phyloP scores from a whole-genome alignment of 345 rosid genomes.

The Eucalyptus curtisii region DNA sequence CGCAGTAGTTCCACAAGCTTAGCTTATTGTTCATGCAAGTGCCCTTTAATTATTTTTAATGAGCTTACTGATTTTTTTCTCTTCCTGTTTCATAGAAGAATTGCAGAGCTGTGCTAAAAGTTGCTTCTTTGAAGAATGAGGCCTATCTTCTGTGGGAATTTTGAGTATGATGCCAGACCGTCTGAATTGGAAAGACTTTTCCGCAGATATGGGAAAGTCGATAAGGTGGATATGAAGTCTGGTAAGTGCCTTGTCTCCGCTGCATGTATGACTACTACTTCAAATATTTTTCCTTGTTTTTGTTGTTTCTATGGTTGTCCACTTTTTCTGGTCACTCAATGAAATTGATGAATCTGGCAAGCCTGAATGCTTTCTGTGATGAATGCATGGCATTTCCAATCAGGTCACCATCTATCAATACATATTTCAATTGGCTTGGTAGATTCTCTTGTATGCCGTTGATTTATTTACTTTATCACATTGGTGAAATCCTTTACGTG shows the following conservation, averaged over 20 bases:
- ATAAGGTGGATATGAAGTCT: conserved; percentile 91
- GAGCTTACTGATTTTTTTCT: not conserved
- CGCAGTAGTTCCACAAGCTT: not conserved
- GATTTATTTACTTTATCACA: not conserved
- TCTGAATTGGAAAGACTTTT: conserved; percentile 82
- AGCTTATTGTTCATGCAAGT: not conserved
- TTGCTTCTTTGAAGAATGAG: conserved; percentile 23
- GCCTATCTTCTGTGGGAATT: conserved; percentile 90
- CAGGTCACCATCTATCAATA: not conserved
- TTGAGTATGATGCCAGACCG: conserved; percentile 86
- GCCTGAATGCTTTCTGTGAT: not conserved
- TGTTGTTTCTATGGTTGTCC: not conserved
- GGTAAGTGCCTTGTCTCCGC: conserved; percentile 29
- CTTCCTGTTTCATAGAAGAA: not conserved
- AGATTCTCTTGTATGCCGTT: not conserved
- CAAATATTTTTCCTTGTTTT: not conserved
- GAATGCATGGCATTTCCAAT: not conserved
- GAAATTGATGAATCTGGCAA: not conserved
- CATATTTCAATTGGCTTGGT: not conserved
- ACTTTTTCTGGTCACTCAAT: not conserved
- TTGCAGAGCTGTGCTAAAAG: not conserved
- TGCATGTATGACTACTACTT: not conserved
- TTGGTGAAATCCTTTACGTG: not conserved
- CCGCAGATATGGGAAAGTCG: conserved; percentile 75
- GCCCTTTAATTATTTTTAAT: not conserved